A percentile compares a stretch with the other conserved stretches of the same genome.
phyloP scores from a whole-genome alignment of 805 yeast species.

The Wickerhamiella sergipiensis region DNA sequence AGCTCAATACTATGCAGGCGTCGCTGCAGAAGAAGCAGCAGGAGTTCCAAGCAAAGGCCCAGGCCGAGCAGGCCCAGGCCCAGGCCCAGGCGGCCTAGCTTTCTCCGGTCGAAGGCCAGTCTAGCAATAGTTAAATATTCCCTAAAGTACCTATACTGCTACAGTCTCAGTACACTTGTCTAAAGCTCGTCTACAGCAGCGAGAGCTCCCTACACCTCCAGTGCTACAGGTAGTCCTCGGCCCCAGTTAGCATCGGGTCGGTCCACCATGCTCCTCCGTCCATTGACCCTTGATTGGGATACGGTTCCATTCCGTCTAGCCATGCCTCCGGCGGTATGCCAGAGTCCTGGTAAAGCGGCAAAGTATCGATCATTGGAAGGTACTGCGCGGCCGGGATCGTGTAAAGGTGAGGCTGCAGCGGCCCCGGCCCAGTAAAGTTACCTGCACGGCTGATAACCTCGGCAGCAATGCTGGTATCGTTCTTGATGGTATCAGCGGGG shows the following conservation, averaged over 20 bases:
- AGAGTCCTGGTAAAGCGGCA: background rate
- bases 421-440: background rate
- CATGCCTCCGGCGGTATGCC: background rate
- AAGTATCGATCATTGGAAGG: background rate
- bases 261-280: background rate
- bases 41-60: constrained; percentile 9
- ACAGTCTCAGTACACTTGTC: no score
- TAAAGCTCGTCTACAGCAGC: no score
- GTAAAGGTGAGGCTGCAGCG: background rate
- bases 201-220: no score
- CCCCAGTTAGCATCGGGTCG: background rate
- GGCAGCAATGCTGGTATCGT: background rate
- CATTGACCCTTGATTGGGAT: background rate
- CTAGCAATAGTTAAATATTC: no score
- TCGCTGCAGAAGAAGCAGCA: constrained; percentile 34
- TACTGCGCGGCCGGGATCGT: background rate
- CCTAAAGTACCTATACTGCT: no score
- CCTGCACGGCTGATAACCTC: background rate
- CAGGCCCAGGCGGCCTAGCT: background rate
- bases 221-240: background rate
- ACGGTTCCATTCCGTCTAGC: background rate
- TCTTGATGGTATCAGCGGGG: background rate
- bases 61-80: constrained; percentile 2
- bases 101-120: no score
- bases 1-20: constrained; percentile 42